Evolutionary conservation across 129 eudicot species (phyloP), one percentile per base, ranked within the genome.

Genomic region (Centrapalus pauciflorus): DNA sequence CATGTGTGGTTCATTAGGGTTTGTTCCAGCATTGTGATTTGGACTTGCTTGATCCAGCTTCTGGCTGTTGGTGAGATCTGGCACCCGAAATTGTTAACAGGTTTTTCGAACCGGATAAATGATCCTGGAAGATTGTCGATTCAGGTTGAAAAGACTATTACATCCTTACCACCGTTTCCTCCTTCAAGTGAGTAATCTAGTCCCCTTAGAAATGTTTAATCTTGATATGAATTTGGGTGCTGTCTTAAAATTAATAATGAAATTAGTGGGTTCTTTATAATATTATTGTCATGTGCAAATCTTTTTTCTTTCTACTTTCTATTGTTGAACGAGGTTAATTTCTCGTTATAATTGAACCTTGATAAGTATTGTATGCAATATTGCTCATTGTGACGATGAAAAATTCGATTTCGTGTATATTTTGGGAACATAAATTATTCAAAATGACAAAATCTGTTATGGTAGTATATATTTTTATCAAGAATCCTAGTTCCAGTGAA

Each of bases 21-120:
- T 57, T 92, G 98, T 76, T 79, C 95, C 62, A 83, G 91, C 75
- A 92, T 92, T 81, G 77, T 92, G 70, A 78, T 92, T 69, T 92
- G 98, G 98, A 88, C 96, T 50, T 82, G 90, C 77, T 66, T 92
- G 77, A 87, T 88, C 64, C 96, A 92, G 76, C 89, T 92, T 32
- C 79, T 92, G 28, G 81, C 95, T 1, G 84, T 85, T 49, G 85
- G 87, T 38, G 95, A 81, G 80, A 85, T 92, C 14, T 92, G 95
- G 95, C 88, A 80, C 48, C 95, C 95, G 4, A 79, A 63, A 23
- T 68, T 83, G 69, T 76, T 88, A 14, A 27, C 82, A 4, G 81
- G 82, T 27, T 40, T 69, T 21, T 54, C 30, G 2, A 54, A 10
- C 34, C 6, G 60, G 60, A 9, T 54, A 3, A 25, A 26, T 54